Percentiles rank a stretch among this genome's conserved stretches.
These are phyloP conservation scores for Neurospora sp. DNA, from an alignment of 495 filamentous ascomycete genomes.

Conservation along the genomic window DNA sequence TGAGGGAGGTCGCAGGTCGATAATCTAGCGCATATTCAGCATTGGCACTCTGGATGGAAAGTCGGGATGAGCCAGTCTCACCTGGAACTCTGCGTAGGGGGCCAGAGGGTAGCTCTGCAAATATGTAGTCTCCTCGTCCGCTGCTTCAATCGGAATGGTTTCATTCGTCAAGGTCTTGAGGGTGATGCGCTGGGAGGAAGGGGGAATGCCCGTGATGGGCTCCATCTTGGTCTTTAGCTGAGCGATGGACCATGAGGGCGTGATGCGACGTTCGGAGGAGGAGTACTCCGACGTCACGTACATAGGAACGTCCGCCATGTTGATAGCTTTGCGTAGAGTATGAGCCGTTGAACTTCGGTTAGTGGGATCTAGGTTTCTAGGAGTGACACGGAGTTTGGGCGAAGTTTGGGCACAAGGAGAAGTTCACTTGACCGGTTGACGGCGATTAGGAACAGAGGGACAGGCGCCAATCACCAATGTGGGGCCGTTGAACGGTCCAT, in stretches of 20 bases:
- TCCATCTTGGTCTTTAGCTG: conserved; percentile 85
- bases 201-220: conserved; percentile 86
- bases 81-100: conserved; percentile 66
- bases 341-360: not conserved
- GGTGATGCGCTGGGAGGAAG: conserved; percentile 62
- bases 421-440: not conserved
- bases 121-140: conserved; percentile 55
- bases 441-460: not conserved
- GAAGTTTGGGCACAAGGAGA: not conserved
- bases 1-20: conserved; percentile 64
- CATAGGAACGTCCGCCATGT: conserved; percentile 74
- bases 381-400: not conserved
- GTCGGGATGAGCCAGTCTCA: conserved; percentile 35
- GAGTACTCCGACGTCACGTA: conserved; percentile 68
- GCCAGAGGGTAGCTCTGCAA: conserved; percentile 54
- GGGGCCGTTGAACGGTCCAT: not conserved
- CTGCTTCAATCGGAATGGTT: conserved; percentile 47
- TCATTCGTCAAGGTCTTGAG: conserved; percentile 49
- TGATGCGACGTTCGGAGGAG: conserved; percentile 76
- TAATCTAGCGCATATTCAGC: conserved; percentile 44
- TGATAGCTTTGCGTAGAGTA: not conserved
- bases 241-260: conserved; percentile 82
- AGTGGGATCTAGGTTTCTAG: not conserved
- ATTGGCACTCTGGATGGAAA: not conserved
- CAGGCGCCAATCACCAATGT: not conserved